Base-by-base conservation (phyloP, 257 asterid species). In the Thymus mandschuricus region DNA sequence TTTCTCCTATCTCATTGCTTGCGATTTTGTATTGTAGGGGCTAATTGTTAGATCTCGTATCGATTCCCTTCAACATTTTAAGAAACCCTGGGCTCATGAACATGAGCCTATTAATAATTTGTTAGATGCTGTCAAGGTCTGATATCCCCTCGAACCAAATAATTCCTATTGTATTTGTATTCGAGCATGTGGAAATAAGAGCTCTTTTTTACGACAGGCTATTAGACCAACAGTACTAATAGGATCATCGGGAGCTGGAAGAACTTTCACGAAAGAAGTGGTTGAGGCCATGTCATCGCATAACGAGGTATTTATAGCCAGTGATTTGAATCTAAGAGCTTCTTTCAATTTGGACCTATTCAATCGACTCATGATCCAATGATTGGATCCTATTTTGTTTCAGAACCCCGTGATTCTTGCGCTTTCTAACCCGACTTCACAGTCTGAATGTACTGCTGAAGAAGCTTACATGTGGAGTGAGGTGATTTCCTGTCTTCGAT, bases 211-310 rank as follows among this genome's bases (percentile, higher is more conserved):
- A 68, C 64, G 21, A 64, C 87, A 91, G 97, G 84, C 89, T 60
- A 89, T 92, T 71, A 92, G 82, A 78, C 97, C 98, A 60, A 89
- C 98, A 1, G 82, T 92, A 64, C 82, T 92, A 77, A 92, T 92
- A 68, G 98, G 98, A 78, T 89, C 98, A 13, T 92, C 98, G 2
- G 98, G 98, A 82, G 98, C 89, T 68, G 98, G 98, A 71, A 80
- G 81, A 84, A 92, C 97, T 4, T 92, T 92, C 68, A 92, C 97
- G 3, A 85, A 89, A 81, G 97, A 92, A 77, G 96, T 92, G 68
- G 86, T 92, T 45, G 83, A 88, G 76, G 70, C 92, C 55, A 85
- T 92, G 97, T 63, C 98, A 49, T 72, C 96, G 48, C 75, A 75
- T 65, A 92, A 92, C 4, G 86, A 92, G 92, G 98, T 92, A 64